Evolutionary conservation across 1,284 basidiomycete species (phyloP), one percentile per base, ranked within the genome.

Genomic region (Heterobasidion irregulare): DNA sequence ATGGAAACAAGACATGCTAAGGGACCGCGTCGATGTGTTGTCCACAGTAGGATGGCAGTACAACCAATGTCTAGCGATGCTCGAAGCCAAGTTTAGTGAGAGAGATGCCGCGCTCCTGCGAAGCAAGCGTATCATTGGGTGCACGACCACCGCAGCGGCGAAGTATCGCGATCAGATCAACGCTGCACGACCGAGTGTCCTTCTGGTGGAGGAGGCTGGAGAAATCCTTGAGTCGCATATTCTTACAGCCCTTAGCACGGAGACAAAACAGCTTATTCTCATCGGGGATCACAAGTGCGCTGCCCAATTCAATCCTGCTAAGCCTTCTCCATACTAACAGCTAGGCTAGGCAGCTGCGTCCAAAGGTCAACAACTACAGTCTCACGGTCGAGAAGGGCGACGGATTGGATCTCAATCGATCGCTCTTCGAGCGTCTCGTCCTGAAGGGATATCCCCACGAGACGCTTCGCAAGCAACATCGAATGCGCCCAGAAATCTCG

Each of bases 401-500:
- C 56, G 72, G 85, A n/a, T 86, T 71, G 55, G 79, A 86, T 56
- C 74, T 86, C 6, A 86, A 86, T 57, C 66, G 73, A 44, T 84
- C 82, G 0, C 70, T 86, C 2, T 86, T 86, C 60, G 84, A 86
- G 60, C 78, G 84, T 4, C 74, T 86, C 4, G 79, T 86, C 16
- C 62, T 80, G 6, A 76, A 76, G 59, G 75, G 73, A 0, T 86
- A 80, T 58, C 84, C 84, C 2, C 84, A 86, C 60, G 60, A 70
- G 53, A 80, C 75, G 0, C 70, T 86, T n/a, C 63, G 63, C 2
- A 64, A 74, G 48, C 84, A 86, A 57, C 84, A 86, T 62, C 77
- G 84, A 6, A 86, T 86, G 84, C 72, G 84, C 0, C 84, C 84
- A 0, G 84, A 86, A 60, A 86, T 86, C 12, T 83, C 84, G 6